Evolutionary conservation across 2,329 filamentous ascomycete genomes (phyloP).

Genomic region (Trichophyton rubrum): DNA sequence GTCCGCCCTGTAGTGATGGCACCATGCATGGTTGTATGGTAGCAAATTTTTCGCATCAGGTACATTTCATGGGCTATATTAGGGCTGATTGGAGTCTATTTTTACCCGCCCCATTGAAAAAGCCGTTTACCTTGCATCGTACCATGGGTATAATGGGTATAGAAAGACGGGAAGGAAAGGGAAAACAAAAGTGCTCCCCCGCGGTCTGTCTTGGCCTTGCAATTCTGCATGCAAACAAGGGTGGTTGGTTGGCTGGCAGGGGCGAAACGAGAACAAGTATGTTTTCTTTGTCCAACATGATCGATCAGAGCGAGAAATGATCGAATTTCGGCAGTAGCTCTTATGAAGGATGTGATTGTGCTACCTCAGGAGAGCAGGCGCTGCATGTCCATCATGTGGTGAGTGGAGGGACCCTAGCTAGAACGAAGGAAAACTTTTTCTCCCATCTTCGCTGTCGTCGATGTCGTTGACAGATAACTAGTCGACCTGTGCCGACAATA

Average conservation of each 20-base stretch:
- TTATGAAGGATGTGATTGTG: slow-evolving; percentile 2
- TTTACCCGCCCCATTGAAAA: background rate
- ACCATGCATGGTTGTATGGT: background rate
- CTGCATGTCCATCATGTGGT: background rate
- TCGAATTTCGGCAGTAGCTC: background rate
- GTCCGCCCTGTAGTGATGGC: background rate
- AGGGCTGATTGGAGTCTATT: too few species aligned
- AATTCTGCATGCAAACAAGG: background rate
- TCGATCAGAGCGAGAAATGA: background rate
- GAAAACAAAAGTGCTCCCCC: background rate
- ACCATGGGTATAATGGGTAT: too few species aligned
- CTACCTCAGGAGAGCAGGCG: background rate
- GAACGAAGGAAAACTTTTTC: too few species aligned
- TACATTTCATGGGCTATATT: background rate
- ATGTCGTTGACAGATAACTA: background rate
- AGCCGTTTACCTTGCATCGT: background rate
- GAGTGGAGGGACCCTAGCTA: too few species aligned
- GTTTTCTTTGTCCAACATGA: slow-evolving; percentile 2
- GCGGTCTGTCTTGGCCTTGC: background rate
- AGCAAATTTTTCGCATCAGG: background rate
- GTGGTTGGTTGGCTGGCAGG: background rate
- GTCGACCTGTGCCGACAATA: background rate
- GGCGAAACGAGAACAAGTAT: background rate
- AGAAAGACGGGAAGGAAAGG: too few species aligned
- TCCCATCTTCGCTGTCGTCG: too few species aligned